Conservation (phyloP, 225 moss, liverwort and hornwort species). For the Climacium dendroides region DNA sequence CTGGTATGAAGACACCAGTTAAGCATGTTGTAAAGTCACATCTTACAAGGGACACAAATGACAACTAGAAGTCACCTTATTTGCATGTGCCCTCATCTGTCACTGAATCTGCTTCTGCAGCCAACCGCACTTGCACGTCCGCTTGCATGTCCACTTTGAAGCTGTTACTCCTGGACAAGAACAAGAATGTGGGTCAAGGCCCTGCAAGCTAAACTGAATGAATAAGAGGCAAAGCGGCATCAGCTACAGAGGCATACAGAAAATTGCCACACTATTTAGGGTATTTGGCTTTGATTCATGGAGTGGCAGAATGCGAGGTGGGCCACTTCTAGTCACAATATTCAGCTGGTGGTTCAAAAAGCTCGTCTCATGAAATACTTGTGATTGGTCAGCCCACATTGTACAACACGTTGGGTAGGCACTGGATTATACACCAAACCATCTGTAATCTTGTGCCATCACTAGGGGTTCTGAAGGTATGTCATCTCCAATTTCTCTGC, state of each 20-base stretch:
- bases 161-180: neutral
- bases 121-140: neutral
- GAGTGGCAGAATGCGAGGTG: neutral
- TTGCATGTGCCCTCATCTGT: neutral
- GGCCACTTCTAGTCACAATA: neutral
- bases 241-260: neutral
- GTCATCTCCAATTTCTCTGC: neutral
- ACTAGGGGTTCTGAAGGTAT: neutral
- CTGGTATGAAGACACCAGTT: neutral
- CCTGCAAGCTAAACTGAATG: neutral
- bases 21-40: slow-evolving; percentile 3
- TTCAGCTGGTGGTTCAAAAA: neutral
- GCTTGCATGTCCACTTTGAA: neutral
- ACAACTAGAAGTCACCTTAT: neutral
- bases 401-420: neutral
- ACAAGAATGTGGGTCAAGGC: neutral
- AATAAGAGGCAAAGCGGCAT: neutral
- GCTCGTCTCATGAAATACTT: neutral
- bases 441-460: neutral
- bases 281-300: neutral
- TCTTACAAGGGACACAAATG: neutral
- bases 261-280: neutral
- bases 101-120: neutral
- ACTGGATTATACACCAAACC: neutral
- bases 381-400: neutral